Base-by-base conservation (phyloP, 139 green algal species). In the Mychonastes homosphaera region DNA sequence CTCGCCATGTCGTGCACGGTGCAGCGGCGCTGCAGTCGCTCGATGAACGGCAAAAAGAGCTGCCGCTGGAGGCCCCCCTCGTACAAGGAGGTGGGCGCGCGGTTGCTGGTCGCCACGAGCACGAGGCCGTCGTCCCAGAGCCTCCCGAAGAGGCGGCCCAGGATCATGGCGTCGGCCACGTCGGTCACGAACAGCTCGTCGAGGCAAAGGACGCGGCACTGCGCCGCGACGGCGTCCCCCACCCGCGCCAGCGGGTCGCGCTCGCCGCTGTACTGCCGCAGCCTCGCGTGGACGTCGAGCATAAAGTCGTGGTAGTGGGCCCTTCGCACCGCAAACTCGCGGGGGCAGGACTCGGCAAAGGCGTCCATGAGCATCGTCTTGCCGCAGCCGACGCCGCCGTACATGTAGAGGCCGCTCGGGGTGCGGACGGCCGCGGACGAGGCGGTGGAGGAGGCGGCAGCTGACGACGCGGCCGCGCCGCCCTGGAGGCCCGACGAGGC, bases 331-430 rank as follows among this genome's bases (percentile, higher is more conserved):
- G 86, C 66, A 56, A 95, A 86, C 39, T 87, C 58, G 2, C 53
- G 39, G 0, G 84, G 82, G 9, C 80, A 70, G 0, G 62, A 53
- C 1, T 62, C 15, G 0, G 80, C 85, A 38, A 98, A 87, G 43
- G 98, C 23, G 63, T 99, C 92, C 92, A 98, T 98, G 5, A 97
- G 72, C 81, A 98, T 95, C 1, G 92, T 98, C 79, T 99, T 99
- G 40, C 92, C 92, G 18, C 73, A 77, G 1, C 90, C 90, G 45
- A 96, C 88, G 8, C 88, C 88, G 6, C 90, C 90, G 63, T 86
- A 89, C 78, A 96, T 88, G 78, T 97, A 97, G 50, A 96, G 69
- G 2, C 90, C 88, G 19, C 55, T 35, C 41, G 63, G 40, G 9
- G 45, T 18, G 8, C 34, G 15, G 39, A 28, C 43, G 53, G 49